phyloP scores from a whole-genome alignment of 495 filamentous ascomycete species.

The Tetracladium marchalianum region DNA sequence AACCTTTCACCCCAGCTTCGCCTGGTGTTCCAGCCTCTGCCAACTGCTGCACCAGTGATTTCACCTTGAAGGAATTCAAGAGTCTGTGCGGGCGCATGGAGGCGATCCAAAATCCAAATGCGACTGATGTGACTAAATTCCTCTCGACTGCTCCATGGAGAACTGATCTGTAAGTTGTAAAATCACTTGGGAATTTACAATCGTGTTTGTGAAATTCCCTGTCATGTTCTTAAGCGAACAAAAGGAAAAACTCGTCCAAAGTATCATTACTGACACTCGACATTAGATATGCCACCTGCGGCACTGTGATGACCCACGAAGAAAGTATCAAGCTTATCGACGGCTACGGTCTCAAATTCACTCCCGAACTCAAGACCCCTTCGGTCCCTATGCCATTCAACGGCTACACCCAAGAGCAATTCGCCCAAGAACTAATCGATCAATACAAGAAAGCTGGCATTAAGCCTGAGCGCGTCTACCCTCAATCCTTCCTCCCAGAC shows the following conservation, averaged over 20 bases:
- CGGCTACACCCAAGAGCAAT: conserved; percentile 48
- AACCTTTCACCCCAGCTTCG: conserved; percentile 42
- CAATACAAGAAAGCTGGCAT: conserved; percentile 43
- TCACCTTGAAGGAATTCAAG: conserved; percentile 49
- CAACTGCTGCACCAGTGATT: conserved; percentile 54
- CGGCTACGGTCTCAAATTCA: conserved; percentile 39
- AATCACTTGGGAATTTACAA: too few species aligned
- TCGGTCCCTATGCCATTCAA: conserved; percentile 49
- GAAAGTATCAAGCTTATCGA: conserved; percentile 45
- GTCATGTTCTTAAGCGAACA: too few species aligned
- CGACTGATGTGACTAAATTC: conserved; percentile 41
- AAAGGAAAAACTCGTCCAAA: too few species aligned
- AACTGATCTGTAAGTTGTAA: conserved; percentile 32
- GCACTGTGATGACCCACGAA: conserved; percentile 38
- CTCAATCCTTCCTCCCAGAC: conserved; percentile 48
- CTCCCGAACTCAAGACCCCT: conserved; percentile 52
- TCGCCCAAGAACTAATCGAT: conserved; percentile 48
- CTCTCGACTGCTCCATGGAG: conserved; percentile 42
- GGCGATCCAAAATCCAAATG: conserved; percentile 45
- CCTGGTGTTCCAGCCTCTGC: conserved; percentile 30
- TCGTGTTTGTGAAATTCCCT: too few species aligned
- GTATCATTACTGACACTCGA: too few species aligned
- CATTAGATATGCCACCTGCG: conserved; percentile 39
- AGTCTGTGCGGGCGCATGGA: conserved; percentile 47
- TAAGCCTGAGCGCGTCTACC: conserved; percentile 43